phyloP scores from a whole-genome alignment of 1,284 basidiomycete species.

The Mycena sp. region DNA sequence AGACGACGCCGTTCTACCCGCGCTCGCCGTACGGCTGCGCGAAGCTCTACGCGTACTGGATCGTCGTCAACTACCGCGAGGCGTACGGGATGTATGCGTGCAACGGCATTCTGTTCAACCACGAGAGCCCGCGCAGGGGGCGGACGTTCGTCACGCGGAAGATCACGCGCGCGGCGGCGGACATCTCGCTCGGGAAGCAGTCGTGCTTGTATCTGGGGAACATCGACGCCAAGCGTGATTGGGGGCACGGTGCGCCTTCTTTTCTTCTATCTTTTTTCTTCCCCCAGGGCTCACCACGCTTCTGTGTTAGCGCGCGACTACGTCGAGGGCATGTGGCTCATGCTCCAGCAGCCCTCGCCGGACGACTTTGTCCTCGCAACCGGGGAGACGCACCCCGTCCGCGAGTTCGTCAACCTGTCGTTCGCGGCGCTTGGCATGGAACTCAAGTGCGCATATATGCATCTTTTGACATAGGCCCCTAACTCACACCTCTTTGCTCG shows the following conservation, averaged over 20 bases:
- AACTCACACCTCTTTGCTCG: not conserved
- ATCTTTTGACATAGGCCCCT: no score
- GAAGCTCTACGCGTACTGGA: conserved; percentile 91
- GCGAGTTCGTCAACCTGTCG: conserved; percentile 89
- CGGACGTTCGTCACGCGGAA: conserved; percentile 95
- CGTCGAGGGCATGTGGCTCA: conserved; percentile 95
- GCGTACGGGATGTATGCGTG: conserved; percentile 93
- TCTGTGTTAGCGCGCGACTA: conserved; percentile 78
- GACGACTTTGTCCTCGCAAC: conserved; percentile 94
- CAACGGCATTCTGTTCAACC: conserved; percentile 93
- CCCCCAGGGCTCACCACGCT: not conserved
- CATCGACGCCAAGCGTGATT: conserved; percentile 90
- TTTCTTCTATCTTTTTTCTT: not conserved
- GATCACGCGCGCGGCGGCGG: conserved; percentile 89
- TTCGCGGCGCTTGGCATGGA: conserved; percentile 74
- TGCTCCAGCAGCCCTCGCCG: conserved; percentile 84
- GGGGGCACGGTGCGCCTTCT: conserved; percentile 83
- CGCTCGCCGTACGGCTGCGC: conserved; percentile 92
- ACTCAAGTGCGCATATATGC: conserved; percentile 68
- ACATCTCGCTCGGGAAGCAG: conserved; percentile 88
- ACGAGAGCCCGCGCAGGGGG: conserved; percentile 91
- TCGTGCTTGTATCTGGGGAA: conserved; percentile 90
- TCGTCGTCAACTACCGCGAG: conserved; percentile 92
- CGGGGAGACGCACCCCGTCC: conserved; percentile 91
- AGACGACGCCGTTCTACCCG: conserved; percentile 94